Conservation (phyloP, 1,284 basidiomycete genomes). For the Cutaneotrichosporon cyanovorans region DNA sequence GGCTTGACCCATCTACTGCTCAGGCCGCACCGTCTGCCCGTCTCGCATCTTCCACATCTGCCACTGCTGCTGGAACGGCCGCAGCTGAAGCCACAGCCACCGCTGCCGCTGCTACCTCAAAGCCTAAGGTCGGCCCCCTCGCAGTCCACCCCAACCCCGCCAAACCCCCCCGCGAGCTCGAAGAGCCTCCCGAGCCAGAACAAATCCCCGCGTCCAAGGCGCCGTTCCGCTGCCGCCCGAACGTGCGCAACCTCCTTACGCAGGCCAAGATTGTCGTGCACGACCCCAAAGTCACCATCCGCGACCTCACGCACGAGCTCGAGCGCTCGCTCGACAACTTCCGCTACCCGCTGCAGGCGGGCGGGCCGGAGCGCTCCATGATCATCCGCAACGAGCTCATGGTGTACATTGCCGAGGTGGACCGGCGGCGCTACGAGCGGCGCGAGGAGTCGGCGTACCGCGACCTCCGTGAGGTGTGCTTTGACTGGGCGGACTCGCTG, state of each 20-base stretch:
- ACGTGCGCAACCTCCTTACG: constrained; percentile 1
- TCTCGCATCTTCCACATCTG: too few relatives aligned
- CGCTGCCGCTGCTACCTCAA: neutral
- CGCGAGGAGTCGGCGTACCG: constrained; percentile 26
- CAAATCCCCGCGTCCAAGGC: constrained; percentile 12
- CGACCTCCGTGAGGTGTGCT: constrained; percentile 33
- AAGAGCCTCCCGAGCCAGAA: constrained; percentile 8
- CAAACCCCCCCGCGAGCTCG: constrained; percentile 14
- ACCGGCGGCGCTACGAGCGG: constrained; percentile 33
- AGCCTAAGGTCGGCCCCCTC: neutral
- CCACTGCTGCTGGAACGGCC: too few relatives aligned
- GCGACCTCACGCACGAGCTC: constrained; percentile 26
- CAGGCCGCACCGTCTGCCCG: too few relatives aligned
- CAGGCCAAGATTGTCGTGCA: constrained; percentile 18
- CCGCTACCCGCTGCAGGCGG: constrained; percentile 25
- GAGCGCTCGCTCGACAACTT: constrained; percentile 24
- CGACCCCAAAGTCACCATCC: constrained; percentile 21
- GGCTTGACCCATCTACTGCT: too few relatives aligned
- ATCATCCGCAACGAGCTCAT: constrained; percentile 41
- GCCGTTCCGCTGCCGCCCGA: constrained; percentile 12
- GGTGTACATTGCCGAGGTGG: constrained; percentile 36
- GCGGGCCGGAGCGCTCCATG: constrained; percentile 33
- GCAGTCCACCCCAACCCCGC: constrained; percentile 7
- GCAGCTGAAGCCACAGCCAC: too few relatives aligned
- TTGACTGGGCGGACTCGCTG: constrained; percentile 43